Base-by-base conservation (phyloP, 805 yeast species). In the Schizosaccharomyces osmophilus region DNA sequence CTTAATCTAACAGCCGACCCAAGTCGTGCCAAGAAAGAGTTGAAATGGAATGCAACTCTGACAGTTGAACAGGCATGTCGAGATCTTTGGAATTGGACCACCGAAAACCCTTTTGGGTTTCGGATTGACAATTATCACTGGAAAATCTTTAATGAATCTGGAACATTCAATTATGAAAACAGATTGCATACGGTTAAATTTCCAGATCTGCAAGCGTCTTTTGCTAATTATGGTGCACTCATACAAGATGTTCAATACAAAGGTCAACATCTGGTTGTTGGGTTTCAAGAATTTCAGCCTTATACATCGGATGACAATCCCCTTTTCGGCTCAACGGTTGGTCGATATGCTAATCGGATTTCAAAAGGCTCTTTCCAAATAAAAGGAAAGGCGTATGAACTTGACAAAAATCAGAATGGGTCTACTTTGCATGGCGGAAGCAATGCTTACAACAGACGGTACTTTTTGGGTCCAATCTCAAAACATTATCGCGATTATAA, bases 81-180 rank as follows among this genome's bases (percentile, higher is more conserved):
- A 59, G 90, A 84, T 69, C 73, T 85, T 64, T 85, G 93, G 90
- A 78, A 75, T 61, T 85, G 94, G 93, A 80, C 86, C 39, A 75
- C 77, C 24, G 74, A 77, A 67, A 82, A 84, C 68, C 89, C 89
- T 5, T 75, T 68, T 64, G 89, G 89, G 24, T 84, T 77, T 67
- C 70, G 48, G 22, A 17, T 51, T 8, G 36, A 51, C n/a, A 51
- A 51, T 29, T 51, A 24, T 13, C 8, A 26, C 3, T 51, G 57
- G 57, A 51, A 29, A 17, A 4, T 51, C 4, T 51, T 51, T 29
- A 51, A 29, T 29, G n/a, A 22, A 19, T 29, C 32, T 2, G 39
- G 17, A 6, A 29, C 32, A 19, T 3, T 24, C 19, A 15, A 51
- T 51, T 51, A 5, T 51, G 13, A 8, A 9, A 51, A 29, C 15